Evolutionary conservation across 108 stramenopile genomes (phyloP).

Genomic region (Fistulifera solaris): DNA sequence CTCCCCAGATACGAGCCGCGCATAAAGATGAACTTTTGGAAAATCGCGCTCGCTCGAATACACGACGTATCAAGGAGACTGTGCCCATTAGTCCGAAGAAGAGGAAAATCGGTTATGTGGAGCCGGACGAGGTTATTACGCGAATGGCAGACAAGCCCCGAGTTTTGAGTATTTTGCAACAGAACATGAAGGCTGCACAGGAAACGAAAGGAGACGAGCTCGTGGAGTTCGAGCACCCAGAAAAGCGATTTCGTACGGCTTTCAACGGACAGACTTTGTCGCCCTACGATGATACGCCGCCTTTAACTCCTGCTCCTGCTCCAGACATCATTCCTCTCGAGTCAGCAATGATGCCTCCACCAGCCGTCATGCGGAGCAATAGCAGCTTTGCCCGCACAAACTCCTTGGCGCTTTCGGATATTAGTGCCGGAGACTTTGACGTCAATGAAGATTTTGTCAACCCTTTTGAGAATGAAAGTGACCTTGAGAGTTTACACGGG

Average conservation of each 20-base stretch:
- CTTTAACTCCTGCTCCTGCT: constrained; percentile 15
- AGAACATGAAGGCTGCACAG: background rate
- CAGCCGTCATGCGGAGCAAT: background rate
- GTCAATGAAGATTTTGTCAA: constrained; percentile 32
- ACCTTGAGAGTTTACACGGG: background rate
- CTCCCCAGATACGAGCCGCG: constrained; percentile 58
- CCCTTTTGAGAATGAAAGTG: constrained; percentile 38
- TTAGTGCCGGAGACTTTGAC: constrained; percentile 2
- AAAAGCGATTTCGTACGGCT: constrained; percentile 5
- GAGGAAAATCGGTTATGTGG: constrained; percentile 1
- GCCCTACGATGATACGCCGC: constrained; percentile 21
- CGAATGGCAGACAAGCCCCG: background rate
- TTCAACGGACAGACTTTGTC: constrained; percentile 1
- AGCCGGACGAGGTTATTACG: background rate
- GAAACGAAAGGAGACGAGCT: background rate
- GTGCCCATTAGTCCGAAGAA: background rate
- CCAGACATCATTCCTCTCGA: constrained; percentile 2
- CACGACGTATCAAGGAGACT: constrained; percentile 4
- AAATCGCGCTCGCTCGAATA: background rate
- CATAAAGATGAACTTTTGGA: constrained; percentile 18
- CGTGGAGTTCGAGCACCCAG: background rate
- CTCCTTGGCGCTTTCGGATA: constrained; percentile 32
- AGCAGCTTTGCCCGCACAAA: constrained; percentile 14
- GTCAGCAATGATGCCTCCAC: background rate
- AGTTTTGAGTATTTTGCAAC: background rate